These are phyloP conservation scores for Solanum rostratum DNA, from an alignment of 257 asterid species.

Conservation along the genomic window DNA sequence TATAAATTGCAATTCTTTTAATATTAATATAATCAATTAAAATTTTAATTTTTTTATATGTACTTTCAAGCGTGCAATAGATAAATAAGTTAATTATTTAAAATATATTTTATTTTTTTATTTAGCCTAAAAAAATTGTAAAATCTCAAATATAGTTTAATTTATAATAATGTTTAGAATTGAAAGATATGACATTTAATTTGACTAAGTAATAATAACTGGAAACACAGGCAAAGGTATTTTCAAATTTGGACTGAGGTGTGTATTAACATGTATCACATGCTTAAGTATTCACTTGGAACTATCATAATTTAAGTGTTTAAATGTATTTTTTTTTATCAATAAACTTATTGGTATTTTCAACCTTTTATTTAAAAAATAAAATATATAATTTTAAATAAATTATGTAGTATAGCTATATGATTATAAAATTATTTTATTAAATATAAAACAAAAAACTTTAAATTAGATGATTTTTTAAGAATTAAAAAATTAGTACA, in stretches of 20 bases:
- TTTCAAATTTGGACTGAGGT: background rate
- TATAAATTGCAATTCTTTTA: too few relatives aligned
- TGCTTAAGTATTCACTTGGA: background rate
- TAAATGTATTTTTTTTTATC: background rate
- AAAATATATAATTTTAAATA: too few relatives aligned
- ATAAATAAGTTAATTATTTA: background rate
- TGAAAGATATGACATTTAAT: background rate
- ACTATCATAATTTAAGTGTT: background rate
- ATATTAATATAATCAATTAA: too few relatives aligned
- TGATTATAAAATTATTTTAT: too few relatives aligned
- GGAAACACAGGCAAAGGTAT: background rate
- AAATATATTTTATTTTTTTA: background rate
- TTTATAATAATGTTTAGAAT: background rate
- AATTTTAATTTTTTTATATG: background rate
- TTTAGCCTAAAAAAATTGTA: rapidly evolving
- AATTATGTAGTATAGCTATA: too few relatives aligned
- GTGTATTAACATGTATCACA: background rate
- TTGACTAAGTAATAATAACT: background rate
- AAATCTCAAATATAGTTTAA: background rate
- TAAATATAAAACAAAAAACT: too few relatives aligned
- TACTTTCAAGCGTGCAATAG: background rate
- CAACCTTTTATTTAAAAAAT: background rate
- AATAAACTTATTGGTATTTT: background rate
- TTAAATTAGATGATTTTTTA: too few relatives aligned
- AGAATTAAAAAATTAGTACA: too few relatives aligned